Evolutionary conservation across 1,139 yeast genomes (phyloP).

Genomic region (Blastobotrys proliferans): DNA sequence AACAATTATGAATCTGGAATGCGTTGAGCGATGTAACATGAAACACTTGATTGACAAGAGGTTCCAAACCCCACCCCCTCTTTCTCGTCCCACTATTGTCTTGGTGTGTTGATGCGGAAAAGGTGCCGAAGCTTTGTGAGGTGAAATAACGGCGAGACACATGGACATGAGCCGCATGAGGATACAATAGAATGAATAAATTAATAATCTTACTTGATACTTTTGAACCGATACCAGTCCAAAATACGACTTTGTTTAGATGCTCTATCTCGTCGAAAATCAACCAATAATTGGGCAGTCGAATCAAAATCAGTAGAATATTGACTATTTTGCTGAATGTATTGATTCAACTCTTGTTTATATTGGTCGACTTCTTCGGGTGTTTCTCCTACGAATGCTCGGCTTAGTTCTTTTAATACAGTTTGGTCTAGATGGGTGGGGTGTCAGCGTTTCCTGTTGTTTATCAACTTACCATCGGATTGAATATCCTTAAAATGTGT

Average conservation of each 20-base stretch:
- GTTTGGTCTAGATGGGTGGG: conserved; percentile 18
- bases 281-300: conserved; percentile 14
- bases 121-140: too few relatives aligned
- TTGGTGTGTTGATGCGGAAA: too few relatives aligned
- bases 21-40: conserved; percentile 72
- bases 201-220: neutral
- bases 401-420: conserved; percentile 21
- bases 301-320: conserved; percentile 18
- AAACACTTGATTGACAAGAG: conserved; percentile 74
- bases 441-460: neutral
- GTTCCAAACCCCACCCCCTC: too few relatives aligned
- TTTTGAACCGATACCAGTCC: conserved; percentile 23
- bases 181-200: neutral
- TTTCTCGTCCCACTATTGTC: too few relatives aligned
- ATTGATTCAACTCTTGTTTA: conserved; percentile 17
- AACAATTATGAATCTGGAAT: conserved; percentile 74
- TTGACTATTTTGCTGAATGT: conserved; percentile 4
- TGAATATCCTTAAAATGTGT: conserved; percentile 31
- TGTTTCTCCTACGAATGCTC: conserved; percentile 25
- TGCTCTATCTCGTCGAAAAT: conserved; percentile 9
- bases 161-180: neutral
- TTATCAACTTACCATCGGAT: conserved; percentile 22
- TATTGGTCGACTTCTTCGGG: conserved; percentile 23
- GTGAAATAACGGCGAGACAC: too few relatives aligned
- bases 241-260: conserved; percentile 14